Evolutionary conservation across 2,329 filamentous ascomycete species (phyloP).

Genomic region (Microcyclospora tardicrescens): DNA sequence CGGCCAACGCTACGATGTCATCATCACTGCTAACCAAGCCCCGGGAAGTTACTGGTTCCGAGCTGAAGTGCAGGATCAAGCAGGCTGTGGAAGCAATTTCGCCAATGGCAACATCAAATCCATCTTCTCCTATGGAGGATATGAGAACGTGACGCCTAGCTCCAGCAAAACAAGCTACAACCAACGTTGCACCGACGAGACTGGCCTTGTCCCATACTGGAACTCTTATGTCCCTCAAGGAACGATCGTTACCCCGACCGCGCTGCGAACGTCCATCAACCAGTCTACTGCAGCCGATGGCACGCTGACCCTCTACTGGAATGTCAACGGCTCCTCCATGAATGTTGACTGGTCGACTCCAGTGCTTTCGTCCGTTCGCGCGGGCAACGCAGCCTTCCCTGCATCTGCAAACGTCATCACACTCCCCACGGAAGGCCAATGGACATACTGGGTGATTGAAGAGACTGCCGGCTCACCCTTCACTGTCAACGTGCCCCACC

Average conservation of each 20-base stretch:
- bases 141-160: conserved; percentile 17
- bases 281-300: conserved; percentile 18
- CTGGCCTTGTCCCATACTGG: conserved; percentile 26
- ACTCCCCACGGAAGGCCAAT: conserved; percentile 10
- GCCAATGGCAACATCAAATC: conserved; percentile 20
- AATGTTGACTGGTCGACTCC: conserved; percentile 32
- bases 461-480: conserved; percentile 15
- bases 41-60: conserved; percentile 26
- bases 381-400: conserved; percentile 24
- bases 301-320: conserved; percentile 24
- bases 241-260: conserved; percentile 14
- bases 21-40: conserved; percentile 26
- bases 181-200: conserved; percentile 30
- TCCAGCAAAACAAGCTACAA: conserved; percentile 20
- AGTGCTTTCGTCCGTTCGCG: conserved; percentile 30
- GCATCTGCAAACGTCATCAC: conserved; percentile 27
- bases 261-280: conserved; percentile 18
- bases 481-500: conserved; percentile 20
- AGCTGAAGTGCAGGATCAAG: conserved; percentile 16
- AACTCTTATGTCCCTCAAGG: conserved; percentile 22
- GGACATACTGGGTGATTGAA: conserved; percentile 26
- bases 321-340: conserved; percentile 31
- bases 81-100: conserved; percentile 21
- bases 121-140: conserved; percentile 29
- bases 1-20: conserved; percentile 30